Evolutionary conservation across 495 filamentous ascomycete species (phyloP).

Genomic region (Terfezia boudieri): DNA sequence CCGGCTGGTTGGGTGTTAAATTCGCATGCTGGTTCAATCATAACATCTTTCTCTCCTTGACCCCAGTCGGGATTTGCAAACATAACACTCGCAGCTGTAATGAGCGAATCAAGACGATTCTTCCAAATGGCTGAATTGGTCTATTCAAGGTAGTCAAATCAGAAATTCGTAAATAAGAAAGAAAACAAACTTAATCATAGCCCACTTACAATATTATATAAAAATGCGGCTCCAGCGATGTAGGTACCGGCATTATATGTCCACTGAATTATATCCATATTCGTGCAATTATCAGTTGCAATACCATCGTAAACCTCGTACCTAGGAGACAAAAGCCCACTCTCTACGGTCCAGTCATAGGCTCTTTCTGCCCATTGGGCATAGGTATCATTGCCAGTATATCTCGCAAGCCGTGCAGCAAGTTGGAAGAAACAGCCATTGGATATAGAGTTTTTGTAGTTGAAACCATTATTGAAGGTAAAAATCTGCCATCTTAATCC

Average conservation of each 20-base stretch:
- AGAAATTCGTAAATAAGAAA: too few relatives aligned
- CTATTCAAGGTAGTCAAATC: background rate
- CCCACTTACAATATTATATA: constrained; percentile 37
- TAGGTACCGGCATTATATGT: constrained; percentile 49
- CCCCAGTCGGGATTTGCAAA: constrained; percentile 25
- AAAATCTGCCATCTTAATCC: constrained; percentile 76
- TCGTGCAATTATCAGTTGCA: constrained; percentile 25
- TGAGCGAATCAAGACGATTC: constrained; percentile 28
- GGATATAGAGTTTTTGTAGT: constrained; percentile 45
- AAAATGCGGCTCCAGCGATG: constrained; percentile 43
- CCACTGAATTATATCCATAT: constrained; percentile 29
- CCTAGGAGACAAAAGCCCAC: constrained; percentile 29
- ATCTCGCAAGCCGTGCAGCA: constrained; percentile 44
- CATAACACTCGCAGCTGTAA: constrained; percentile 33
- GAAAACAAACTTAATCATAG: too few relatives aligned
- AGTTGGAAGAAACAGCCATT: constrained; percentile 51
- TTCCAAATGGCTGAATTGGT: constrained; percentile 25
- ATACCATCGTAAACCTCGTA: constrained; percentile 39
- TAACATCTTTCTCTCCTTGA: constrained; percentile 21
- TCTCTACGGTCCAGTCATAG: constrained; percentile 39
- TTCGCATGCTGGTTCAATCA: constrained; percentile 58
- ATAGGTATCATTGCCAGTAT: constrained; percentile 49
- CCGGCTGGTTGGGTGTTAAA: constrained; percentile 15
- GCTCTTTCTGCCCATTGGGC: constrained; percentile 43
- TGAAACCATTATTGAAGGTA: constrained; percentile 56